Conservation (phyloP, 257 asterid genomes). For the Solanum chmielewskii region DNA sequence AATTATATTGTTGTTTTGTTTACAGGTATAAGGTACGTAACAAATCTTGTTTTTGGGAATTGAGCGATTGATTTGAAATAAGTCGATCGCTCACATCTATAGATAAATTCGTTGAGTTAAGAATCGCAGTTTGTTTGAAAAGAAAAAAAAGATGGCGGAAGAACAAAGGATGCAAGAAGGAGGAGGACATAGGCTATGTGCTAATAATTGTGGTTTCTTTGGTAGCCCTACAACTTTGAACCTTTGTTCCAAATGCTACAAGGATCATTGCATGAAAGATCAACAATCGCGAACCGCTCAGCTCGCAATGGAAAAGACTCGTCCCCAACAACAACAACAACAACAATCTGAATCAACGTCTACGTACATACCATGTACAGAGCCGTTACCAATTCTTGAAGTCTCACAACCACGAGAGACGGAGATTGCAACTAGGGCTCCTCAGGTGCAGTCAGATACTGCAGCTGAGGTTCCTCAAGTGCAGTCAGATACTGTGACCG, state of each 20-base stretch:
- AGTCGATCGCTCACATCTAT: conserved; percentile 20
- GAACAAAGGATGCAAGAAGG: conserved; percentile 43
- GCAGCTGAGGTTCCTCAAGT: not conserved
- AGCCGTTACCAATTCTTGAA: not conserved
- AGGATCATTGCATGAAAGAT: conserved; percentile 22
- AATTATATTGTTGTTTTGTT: not conserved
- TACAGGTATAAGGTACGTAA: not conserved
- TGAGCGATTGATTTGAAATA: conserved; percentile 27
- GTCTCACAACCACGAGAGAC: not conserved
- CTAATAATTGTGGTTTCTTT: conserved; percentile 49
- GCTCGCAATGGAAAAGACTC: conserved; percentile 14
- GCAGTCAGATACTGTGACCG: not conserved
- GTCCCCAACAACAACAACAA: not conserved
- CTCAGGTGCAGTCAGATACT: not conserved
- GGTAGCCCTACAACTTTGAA: conserved; percentile 47
- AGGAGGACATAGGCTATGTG: conserved; percentile 33
- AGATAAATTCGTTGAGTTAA: not conserved
- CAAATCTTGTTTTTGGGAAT: not conserved
- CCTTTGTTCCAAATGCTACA: conserved; percentile 53
- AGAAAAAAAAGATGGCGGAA: conserved; percentile 29
- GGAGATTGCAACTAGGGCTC: not conserved
- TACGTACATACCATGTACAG: not conserved
- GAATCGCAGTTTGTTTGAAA: not conserved
- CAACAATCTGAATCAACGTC: not conserved
- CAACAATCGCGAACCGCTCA: conserved; percentile 15